phyloP scores from a whole-genome alignment of 371 early-diverging fungal species.

The Apophysomyces sp. region DNA sequence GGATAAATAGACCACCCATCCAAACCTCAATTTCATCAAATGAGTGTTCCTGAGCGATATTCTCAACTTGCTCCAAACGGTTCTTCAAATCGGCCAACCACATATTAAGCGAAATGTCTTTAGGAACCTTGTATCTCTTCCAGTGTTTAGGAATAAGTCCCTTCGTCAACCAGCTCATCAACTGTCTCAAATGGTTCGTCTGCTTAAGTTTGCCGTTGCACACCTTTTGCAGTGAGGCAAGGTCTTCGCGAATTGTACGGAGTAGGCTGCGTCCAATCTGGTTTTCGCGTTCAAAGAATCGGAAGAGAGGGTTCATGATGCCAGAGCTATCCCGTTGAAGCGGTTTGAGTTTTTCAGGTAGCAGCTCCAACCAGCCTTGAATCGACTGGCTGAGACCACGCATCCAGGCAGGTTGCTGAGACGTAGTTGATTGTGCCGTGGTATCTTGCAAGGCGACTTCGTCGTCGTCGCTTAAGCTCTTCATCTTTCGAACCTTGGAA shows the following conservation, averaged over 20 bases:
- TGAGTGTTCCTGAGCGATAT: slow-evolving; percentile 42
- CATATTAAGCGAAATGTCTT: slow-evolving; percentile 52
- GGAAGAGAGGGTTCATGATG: slow-evolving; percentile 71
- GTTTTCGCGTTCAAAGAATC: slow-evolving; percentile 86
- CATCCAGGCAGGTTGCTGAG: slow-evolving; percentile 78
- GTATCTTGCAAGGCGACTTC: slow-evolving; percentile 55
- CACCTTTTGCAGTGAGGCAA: slow-evolving; percentile 61
- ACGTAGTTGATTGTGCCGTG: slow-evolving; percentile 12
- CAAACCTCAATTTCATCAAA: slow-evolving; percentile 59
- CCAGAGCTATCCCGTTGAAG: slow-evolving; percentile 42
- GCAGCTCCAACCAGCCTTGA: slow-evolving; percentile 55
- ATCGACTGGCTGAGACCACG: slow-evolving; percentile 57
- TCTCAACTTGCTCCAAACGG: slow-evolving; percentile 69
- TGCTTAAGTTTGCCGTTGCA: slow-evolving; percentile 81
- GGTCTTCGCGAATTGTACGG: slow-evolving; percentile 63
- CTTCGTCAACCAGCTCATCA: slow-evolving; percentile 69
- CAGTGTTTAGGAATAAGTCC: slow-evolving; percentile 81
- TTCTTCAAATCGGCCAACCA: slow-evolving; percentile 78
- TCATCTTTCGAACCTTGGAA: slow-evolving; percentile 83
- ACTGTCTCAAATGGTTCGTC: slow-evolving; percentile 79
- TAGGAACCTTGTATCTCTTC: slow-evolving; percentile 75
- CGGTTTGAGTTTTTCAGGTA: slow-evolving; percentile 57
- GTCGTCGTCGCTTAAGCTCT: slow-evolving; percentile 82
- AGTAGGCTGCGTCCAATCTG: slow-evolving; percentile 65
- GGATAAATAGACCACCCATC: slow-evolving; percentile 88